Base-by-base conservation (phyloP, 1,284 basidiomycete genomes). In the Microstroma glucosiphilum region DNA sequence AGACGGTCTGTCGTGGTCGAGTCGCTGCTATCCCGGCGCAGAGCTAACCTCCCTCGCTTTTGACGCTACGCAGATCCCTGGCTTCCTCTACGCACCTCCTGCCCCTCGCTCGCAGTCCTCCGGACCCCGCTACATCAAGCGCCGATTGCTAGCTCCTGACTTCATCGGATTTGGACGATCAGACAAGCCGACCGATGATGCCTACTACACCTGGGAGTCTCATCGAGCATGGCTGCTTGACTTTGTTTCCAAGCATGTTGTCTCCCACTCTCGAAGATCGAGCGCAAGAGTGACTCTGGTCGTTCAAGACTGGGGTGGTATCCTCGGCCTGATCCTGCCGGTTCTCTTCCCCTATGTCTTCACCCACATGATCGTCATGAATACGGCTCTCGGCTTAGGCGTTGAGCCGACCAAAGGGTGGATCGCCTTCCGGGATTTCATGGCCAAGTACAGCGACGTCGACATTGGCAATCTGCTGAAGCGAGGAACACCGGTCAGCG, bases 271-370 rank as follows among this genome's bases (percentile, higher is more conserved):
- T 48, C 43, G 43, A n/a, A 21, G 43, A n/a, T 6, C 43, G 6
- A 12, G 43, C 3, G 51, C 46, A 26, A 6, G 59, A 58, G 51
- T 25, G 25, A 58, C 51, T 8, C 46, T 60, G 7, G 59, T 60
- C 12, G 59, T 60, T 2, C 59, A 60, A 51, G 59, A 51, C 55
- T 59, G 57, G 42, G 23, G 42, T n/a, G 54, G 54, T 26, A 58
- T 60, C 15, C 53, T 60, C 8, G 59, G 59, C n/a, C 37, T 60
- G n/a, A n/a, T 60, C n/a, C 37, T 60, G 13, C 59, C 59, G 13
- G 23, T 13, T 17, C 56, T 60, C 49, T 60, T 60, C 40, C 59
- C 59, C 21, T 11, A 23, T 21, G 51, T 60, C n/a, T 59, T 60
- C 49, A 58, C 25, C 4, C 53, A 60, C 30, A 53, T 60, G 30